Percentiles rank a stretch among this genome's conserved stretches.
Conservation (phyloP, 2,329 filamentous ascomycete genomes). For the Fusarium hainanense region DNA sequence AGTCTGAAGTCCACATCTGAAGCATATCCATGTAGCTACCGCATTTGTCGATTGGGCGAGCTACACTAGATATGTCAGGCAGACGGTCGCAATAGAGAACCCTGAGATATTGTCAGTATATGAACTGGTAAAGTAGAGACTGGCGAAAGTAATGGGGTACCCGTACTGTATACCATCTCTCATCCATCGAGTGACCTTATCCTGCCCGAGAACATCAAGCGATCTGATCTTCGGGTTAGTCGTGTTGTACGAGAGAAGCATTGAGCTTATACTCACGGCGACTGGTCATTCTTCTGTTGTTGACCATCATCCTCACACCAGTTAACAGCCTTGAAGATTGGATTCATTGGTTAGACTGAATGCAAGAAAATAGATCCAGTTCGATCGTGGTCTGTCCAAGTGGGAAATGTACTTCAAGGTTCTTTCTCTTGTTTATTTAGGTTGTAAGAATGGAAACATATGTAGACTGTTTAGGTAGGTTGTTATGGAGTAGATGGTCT, state of each 20-base stretch:
- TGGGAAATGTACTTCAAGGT: neutral
- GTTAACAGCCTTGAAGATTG: constrained; percentile 12
- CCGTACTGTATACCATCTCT: constrained; percentile 33
- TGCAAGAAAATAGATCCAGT: neutral
- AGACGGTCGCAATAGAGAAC: constrained; percentile 33
- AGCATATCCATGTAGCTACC: constrained; percentile 22
- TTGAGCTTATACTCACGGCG: constrained; percentile 1
- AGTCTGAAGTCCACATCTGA: constrained; percentile 18
- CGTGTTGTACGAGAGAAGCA: neutral
- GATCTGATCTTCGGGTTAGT: constrained; percentile 18
- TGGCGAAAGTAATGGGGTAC: neutral
- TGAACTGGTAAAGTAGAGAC: neutral
- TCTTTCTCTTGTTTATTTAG: neutral
- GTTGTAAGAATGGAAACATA: neutral
- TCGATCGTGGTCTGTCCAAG: neutral
- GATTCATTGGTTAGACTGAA: constrained; percentile 21
- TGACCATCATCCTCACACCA: constrained; percentile 19
- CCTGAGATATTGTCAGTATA: constrained; percentile 16
- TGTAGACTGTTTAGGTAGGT: neutral
- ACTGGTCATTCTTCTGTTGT: neutral
- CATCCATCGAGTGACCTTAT: constrained; percentile 36
- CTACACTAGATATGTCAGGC: constrained; percentile 30
- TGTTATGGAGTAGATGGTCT: neutral
- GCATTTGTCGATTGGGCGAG: constrained; percentile 22
- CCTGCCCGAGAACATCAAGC: constrained; percentile 10